Conservation (phyloP, 2,329 filamentous ascomycete species). For the Phialophora macrospora region DNA sequence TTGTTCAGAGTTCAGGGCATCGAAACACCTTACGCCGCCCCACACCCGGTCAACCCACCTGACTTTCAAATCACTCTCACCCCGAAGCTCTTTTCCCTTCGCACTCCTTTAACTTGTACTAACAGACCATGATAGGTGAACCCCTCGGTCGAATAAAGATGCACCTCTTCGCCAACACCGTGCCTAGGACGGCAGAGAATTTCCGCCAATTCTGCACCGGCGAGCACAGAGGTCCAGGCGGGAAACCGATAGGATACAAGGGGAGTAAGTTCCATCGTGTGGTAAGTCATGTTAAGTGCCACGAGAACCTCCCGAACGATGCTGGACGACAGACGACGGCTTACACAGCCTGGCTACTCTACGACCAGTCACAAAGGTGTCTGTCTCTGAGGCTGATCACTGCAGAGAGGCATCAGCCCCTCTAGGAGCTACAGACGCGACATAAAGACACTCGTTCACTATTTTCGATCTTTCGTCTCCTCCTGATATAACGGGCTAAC, state of each 20-base stretch:
- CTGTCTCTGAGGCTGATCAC: background rate
- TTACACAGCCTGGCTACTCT: background rate
- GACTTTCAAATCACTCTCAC: background rate
- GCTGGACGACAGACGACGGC: background rate
- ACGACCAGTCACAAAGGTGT: background rate
- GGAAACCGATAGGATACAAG: conserved; percentile 89
- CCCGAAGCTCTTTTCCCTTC: background rate
- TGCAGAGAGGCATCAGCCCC: too few species aligned
- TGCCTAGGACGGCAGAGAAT: conserved; percentile 90
- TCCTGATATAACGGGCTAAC: background rate
- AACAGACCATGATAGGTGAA: conserved; percentile 63
- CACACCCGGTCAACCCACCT: background rate
- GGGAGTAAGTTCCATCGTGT: conserved; percentile 92
- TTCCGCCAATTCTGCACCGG: conserved; percentile 97
- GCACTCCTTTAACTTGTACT: conserved; percentile 9
- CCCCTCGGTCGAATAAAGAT: conserved; percentile 86
- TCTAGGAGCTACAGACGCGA: background rate
- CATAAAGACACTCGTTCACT: background rate
- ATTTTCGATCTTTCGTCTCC: background rate
- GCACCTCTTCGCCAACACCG: conserved; percentile 83
- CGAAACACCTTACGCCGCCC: background rate
- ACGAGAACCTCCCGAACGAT: background rate
- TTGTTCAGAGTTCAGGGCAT: background rate
- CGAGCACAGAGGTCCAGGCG: conserved; percentile 78
- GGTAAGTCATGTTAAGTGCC: conserved; percentile 57